Evolutionary conservation across 495 filamentous ascomycete genomes (phyloP), one percentile per base, ranked within the genome.

Genomic region (Podospora pseudocomata): DNA sequence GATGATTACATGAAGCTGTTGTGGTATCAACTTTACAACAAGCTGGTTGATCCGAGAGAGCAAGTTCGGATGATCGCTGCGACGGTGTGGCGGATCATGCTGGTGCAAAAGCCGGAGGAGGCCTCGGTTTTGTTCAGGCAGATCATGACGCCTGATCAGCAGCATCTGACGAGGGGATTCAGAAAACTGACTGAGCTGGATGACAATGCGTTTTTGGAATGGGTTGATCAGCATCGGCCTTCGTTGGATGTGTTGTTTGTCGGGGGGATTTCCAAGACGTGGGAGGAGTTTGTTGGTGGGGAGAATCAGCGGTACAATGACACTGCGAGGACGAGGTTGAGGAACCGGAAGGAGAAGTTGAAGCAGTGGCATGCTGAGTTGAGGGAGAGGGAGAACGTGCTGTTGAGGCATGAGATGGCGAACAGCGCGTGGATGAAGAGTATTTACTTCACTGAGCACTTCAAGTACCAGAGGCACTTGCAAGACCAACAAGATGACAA

Each of bases 401-500:
- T 90, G 61, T 86, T 89, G 64, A 88, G 88, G 16, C 93, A 97
- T 73, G 91, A 96, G 71, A 89, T 89, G 68, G 89, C 91, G 1
- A 91, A 93, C 65, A 89, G 88, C 62, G 89, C 93, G 65, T 98
- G 94, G 96, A 90, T 92, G 80, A 91, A 92, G 65, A 97, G 97
- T 70, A 96, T 98, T 55, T 94, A 93, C 76, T 87, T 90, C 67
- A 92, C 94, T 0, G 95, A 99, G 77, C 90, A 94, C 67, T 85
- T 94, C 71, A 97, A 96, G 74, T 90, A 94, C 65, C 94, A 97
- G 73, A 82, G 94, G 68, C 86, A 89, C 23, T 76, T 91, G 53
- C 95, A 99, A 78, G 95, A 99, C 73, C 89, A 96, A 67, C 93
- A 97, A 71, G 96, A 99, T 72, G 93, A 91, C 71, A 86, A 89